phyloP scores from a whole-genome alignment of 2,329 filamentous ascomycete species.

The Penicillium oxalicum region DNA sequence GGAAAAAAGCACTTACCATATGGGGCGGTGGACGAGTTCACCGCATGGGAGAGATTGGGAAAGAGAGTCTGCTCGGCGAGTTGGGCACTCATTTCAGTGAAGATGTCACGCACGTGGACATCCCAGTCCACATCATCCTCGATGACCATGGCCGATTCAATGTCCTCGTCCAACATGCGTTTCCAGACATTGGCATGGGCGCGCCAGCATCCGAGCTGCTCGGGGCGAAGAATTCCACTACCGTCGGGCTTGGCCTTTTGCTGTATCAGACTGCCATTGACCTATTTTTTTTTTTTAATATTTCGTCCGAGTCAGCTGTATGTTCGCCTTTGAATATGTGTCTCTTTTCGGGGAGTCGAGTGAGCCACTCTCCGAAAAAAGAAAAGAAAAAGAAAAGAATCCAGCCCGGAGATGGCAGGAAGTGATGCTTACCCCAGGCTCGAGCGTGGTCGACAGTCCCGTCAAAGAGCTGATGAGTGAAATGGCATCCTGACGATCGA shows the following conservation, averaged over 20 bases:
- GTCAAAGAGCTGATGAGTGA: not conserved
- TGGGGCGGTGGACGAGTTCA: not conserved
- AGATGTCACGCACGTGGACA: not conserved
- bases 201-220: slow-evolving; percentile 1
- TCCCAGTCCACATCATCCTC: slow-evolving; percentile 1
- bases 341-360: too few relatives aligned
- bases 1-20: not conserved
- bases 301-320: too few relatives aligned
- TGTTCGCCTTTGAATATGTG: too few relatives aligned
- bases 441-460: not conserved
- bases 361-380: too few relatives aligned
- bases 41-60: not conserved
- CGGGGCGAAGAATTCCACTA: not conserved
- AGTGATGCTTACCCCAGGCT: not conserved
- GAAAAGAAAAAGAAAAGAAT: too few relatives aligned
- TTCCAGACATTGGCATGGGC: slow-evolving; percentile 2
- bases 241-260: not conserved
- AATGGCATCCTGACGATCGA: slow-evolving; percentile 1
- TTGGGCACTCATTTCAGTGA: not conserved
- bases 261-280: not conserved
- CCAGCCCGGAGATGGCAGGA: too few relatives aligned
- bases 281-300: not conserved
- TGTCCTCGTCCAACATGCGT: not conserved
- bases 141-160: not conserved
- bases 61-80: not conserved